Percentiles rank a stretch among this genome's conserved stretches.
Conservation (phyloP, 2,329 filamentous ascomycete genomes). For the Cordyceps fumosorosea region DNA sequence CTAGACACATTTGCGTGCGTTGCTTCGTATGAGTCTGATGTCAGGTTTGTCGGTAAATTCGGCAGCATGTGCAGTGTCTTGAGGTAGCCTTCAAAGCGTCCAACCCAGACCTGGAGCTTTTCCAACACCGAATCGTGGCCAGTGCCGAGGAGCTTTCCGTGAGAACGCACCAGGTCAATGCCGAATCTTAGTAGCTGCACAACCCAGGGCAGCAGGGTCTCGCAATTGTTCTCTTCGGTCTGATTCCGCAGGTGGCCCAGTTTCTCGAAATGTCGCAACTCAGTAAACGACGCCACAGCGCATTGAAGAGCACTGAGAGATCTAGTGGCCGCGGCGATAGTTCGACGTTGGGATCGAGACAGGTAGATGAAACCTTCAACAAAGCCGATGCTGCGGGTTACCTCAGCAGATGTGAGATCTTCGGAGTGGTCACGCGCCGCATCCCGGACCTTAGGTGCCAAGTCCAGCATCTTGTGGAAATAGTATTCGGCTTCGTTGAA, state of each 20-base stretch:
- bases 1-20: constrained; percentile 29
- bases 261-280: constrained; percentile 11
- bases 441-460: constrained; percentile 61
- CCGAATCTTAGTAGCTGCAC: constrained; percentile 59
- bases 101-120: constrained; percentile 44
- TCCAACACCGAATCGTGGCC: constrained; percentile 40
- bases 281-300: constrained; percentile 30
- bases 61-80: constrained; percentile 36
- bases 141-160: constrained; percentile 55
- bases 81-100: constrained; percentile 39
- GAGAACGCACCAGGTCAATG: constrained; percentile 55
- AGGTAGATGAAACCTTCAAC: constrained; percentile 77
- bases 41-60: constrained; percentile 45
- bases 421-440: constrained; percentile 69
- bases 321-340: constrained; percentile 35
- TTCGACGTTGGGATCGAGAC: constrained; percentile 52
- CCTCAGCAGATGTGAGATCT: constrained; percentile 76
- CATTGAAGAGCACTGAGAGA: constrained; percentile 33
- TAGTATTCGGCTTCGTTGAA: constrained; percentile 54
- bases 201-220: constrained; percentile 50
- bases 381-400: constrained; percentile 71
- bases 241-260: constrained; percentile 26
- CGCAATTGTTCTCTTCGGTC: constrained; percentile 20
- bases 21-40: constrained; percentile 30
- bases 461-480: constrained; percentile 72